Evolutionary conservation across 169 alveolate genomes (phyloP), one percentile per base, ranked within the genome.

Genomic region (Eimeria tenella): DNA sequence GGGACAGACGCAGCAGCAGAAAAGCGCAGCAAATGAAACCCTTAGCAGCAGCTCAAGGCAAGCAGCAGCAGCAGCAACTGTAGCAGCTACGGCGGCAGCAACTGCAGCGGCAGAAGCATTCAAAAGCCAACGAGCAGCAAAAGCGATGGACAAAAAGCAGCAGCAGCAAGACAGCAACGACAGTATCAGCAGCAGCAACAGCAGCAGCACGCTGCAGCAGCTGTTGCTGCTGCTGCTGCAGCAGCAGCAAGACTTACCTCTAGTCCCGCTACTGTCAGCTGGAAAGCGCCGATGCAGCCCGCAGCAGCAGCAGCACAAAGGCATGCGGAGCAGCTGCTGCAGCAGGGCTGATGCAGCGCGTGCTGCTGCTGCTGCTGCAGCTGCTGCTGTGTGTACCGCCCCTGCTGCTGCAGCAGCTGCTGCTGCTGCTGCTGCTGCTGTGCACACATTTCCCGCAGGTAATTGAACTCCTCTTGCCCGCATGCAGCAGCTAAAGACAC

Each of bases 261-360:
- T 19, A 75, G 60, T 6, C 86, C 86, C 19, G 86, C 86, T 1
- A 75, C 86, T 15, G 86, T 49, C 11, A 75, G 21, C 86, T 75
- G 86, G 11, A 49, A 52, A 1, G 60, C 65, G 15, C 42, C 21
- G 65, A 6, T 17, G 63, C n/a, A 49, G 7, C n/a, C 86, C 10
- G 86, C 86, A 42, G 60, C 86, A 21, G 86, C 86, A n/a, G 65
- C 86, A n/a, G 86, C 86, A 75, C 86, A 75, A 21, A 75, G 86
- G 23, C 86, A 75, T 0, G 63, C 86, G 63, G 63, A 75, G 86
- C 86, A 75, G 68, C 86, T 75, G 86, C 63, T 75, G 86, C 60
- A 75, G 86, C 86, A 75, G 42, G 86, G 86, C 49, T 42, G 63
- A 75, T 75, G 86, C 65, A 50, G 60, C 5, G 49, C 52, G 65